Percentiles rank a stretch among this genome's conserved stretches.
Conservation (phyloP, 805 yeast species). For the Kodamaea neixiangensis region DNA sequence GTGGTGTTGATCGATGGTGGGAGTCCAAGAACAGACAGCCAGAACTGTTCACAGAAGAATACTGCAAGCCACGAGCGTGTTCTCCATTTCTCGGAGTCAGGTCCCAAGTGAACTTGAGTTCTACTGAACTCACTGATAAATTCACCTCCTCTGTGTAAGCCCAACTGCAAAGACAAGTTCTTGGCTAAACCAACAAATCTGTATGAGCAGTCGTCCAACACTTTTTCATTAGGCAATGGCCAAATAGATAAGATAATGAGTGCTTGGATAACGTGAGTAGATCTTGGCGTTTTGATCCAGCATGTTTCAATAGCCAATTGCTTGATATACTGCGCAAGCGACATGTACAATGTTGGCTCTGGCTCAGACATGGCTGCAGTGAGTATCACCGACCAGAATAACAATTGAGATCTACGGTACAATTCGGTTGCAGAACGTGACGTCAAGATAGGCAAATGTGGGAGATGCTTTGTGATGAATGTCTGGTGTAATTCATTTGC, state of each 20-base stretch:
- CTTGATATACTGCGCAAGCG: slow-evolving; percentile 74
- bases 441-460: slow-evolving; percentile 76
- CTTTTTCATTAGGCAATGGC: slow-evolving; percentile 93
- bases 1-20: slow-evolving; percentile 82
- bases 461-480: slow-evolving; percentile 67
- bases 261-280: slow-evolving; percentile 92
- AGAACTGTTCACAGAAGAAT: slow-evolving; percentile 84
- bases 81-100: slow-evolving; percentile 92
- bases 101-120: slow-evolving; percentile 78
- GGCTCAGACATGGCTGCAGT: slow-evolving; percentile 88
- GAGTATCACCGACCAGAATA: slow-evolving; percentile 89
- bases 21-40: slow-evolving; percentile 84
- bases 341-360: slow-evolving; percentile 76
- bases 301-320: slow-evolving; percentile 89
- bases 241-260: slow-evolving; percentile 79
- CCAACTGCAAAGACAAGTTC: slow-evolving; percentile 78
- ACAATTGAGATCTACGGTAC: slow-evolving; percentile 76
- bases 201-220: slow-evolving; percentile 87
- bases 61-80: slow-evolving; percentile 91
- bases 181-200: slow-evolving; percentile 88
- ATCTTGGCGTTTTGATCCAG: slow-evolving; percentile 90
- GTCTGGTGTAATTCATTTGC: slow-evolving; percentile 73
- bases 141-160: slow-evolving; percentile 83
- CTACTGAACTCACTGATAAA: slow-evolving; percentile 89
- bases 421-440: slow-evolving; percentile 73